phyloP scores from a whole-genome alignment of 768 basidiomycete species.

The Amanita rimosa region DNA sequence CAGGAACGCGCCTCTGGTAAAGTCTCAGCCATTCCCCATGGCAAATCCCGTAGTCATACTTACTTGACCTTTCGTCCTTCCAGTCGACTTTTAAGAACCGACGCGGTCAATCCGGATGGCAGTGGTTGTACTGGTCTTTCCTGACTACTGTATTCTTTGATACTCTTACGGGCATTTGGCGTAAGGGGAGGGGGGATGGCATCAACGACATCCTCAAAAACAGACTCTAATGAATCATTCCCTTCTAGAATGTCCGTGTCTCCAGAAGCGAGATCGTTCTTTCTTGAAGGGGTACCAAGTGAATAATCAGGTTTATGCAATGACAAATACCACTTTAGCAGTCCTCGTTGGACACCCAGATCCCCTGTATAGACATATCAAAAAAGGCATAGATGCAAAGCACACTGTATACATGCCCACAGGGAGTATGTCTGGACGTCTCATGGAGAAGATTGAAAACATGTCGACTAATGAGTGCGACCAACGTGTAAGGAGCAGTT shows the following conservation, averaged over 20 bases:
- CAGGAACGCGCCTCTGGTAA: constrained; percentile 54
- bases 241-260: neutral
- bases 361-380: constrained; percentile 39
- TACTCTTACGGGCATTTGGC: neutral
- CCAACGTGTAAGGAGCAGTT: neutral
- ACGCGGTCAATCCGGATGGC: constrained; percentile 48
- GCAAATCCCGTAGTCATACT: constrained; percentile 12
- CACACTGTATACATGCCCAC: constrained; percentile 18
- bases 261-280: constrained; percentile 30
- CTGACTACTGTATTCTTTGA: constrained; percentile 18
- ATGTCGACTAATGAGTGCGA: constrained; percentile 53
- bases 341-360: constrained; percentile 71
- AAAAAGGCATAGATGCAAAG: neutral
- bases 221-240: neutral
- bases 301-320: constrained; percentile 41
- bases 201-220: constrained; percentile 30
- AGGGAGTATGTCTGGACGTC: constrained; percentile 70
- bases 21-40: neutral
- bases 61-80: constrained; percentile 65
- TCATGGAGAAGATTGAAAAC: constrained; percentile 84
- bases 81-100: constrained; percentile 46
- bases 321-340: constrained; percentile 58
- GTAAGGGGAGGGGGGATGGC: constrained; percentile 25
- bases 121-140: constrained; percentile 24
- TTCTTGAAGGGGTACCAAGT: constrained; percentile 40